A percentile compares a stretch with the other conserved stretches of the same genome.
These are phyloP conservation scores for Astrothelium macrocarpum DNA, from an alignment of 495 filamentous ascomycete species.

Conservation along the genomic window DNA sequence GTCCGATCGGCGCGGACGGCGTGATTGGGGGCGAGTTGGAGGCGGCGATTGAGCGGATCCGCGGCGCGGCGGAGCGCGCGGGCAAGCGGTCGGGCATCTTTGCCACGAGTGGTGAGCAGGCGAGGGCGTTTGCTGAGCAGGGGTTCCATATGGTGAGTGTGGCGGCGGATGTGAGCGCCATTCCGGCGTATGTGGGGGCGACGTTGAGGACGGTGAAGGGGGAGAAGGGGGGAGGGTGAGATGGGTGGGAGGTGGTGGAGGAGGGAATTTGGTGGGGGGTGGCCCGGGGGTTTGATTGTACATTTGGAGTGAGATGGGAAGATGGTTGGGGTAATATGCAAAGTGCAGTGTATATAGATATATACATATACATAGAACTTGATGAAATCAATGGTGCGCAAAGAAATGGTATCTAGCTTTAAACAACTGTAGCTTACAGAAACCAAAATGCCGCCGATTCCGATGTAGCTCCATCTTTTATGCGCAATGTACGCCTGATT, in stretches of 20 bases:
- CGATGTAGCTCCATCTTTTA: background rate
- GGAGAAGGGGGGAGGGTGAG: background rate
- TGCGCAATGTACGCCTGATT: background rate
- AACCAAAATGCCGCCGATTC: background rate
- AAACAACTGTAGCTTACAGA: background rate
- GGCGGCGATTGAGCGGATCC: slow-evolving; percentile 54
- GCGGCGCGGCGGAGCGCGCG: slow-evolving; percentile 50
- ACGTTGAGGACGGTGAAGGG: background rate
- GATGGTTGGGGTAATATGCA: background rate
- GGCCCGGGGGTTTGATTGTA: no score
- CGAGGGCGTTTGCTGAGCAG: slow-evolving; percentile 49
- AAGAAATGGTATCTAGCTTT: slow-evolving; percentile 1
- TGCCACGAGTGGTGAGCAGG: slow-evolving; percentile 57
- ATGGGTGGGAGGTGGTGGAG: background rate
- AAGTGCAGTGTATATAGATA: background rate
- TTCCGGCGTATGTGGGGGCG: background rate
- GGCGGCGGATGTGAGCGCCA: slow-evolving; percentile 7
- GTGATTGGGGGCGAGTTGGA: slow-evolving; percentile 57
- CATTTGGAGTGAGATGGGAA: no score
- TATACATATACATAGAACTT: background rate
- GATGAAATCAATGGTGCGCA: background rate
- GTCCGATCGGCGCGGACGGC: slow-evolving; percentile 52
- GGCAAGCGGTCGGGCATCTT: slow-evolving; percentile 76
- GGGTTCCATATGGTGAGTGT: slow-evolving; percentile 69
- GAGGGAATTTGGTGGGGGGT: background rate